These are phyloP conservation scores for Chaetomium cochliodes DNA, from an alignment of 495 filamentous ascomycete species.

Conservation along the genomic window DNA sequence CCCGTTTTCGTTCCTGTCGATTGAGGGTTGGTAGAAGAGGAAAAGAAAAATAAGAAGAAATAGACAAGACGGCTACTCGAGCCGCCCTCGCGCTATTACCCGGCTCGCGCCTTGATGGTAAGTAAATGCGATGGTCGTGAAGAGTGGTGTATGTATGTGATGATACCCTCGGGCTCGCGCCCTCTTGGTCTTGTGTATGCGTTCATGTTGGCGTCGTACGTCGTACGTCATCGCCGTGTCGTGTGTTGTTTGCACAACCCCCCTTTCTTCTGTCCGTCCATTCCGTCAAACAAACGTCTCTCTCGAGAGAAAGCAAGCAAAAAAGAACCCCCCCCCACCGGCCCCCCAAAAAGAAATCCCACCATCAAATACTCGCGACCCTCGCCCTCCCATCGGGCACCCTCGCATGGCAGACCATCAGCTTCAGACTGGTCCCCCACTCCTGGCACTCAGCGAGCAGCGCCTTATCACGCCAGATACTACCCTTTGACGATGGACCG, in stretches of 20 bases:
- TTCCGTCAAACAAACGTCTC: background rate
- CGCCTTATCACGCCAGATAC: slow-evolving; percentile 77
- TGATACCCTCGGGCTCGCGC: slow-evolving; percentile 20
- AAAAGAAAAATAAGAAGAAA: background rate
- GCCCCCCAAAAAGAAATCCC: no score
- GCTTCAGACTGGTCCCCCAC: slow-evolving; percentile 79
- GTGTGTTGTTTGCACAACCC: slow-evolving; percentile 12
- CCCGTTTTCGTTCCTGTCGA: slow-evolving; percentile 23
- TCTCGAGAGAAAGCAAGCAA: background rate
- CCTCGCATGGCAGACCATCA: slow-evolving; percentile 85
- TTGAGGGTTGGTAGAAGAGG: background rate
- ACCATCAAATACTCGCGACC: slow-evolving; percentile 46
- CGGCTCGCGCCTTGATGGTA: background rate
- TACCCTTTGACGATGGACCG: slow-evolving; percentile 47
- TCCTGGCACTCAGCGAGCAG: slow-evolving; percentile 83
- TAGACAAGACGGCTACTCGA: background rate
- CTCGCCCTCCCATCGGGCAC: slow-evolving; percentile 42
- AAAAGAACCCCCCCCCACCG: slow-evolving; percentile 7
- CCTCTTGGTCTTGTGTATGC: slow-evolving; percentile 18
- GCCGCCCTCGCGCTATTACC: background rate
- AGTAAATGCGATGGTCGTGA: background rate
- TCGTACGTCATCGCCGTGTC: background rate
- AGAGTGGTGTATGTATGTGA: background rate
- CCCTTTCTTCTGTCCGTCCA: background rate
- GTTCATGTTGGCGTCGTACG: background rate